A percentile compares a stretch with the other conserved stretches of the same genome.
Conservation (phyloP, 2,329 filamentous ascomycete species). For the Emmonsiellopsis sp. region DNA sequence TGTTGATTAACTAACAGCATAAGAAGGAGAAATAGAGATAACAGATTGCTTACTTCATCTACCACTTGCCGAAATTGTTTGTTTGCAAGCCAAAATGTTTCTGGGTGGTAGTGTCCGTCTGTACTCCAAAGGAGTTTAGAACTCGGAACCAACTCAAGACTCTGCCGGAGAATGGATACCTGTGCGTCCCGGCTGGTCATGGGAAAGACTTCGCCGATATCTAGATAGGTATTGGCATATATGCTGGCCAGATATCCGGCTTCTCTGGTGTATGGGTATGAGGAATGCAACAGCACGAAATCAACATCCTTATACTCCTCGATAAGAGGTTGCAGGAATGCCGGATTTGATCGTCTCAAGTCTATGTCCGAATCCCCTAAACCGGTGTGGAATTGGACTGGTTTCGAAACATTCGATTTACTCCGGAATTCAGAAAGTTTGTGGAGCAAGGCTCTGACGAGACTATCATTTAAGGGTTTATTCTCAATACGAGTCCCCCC, state of each 20-base stretch:
- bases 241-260: conserved; percentile 68
- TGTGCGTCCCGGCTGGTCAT: conserved; percentile 69
- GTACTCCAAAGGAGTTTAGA: conserved; percentile 73
- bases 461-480: conserved; percentile 57
- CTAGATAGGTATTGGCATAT: conserved; percentile 71
- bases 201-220: conserved; percentile 75
- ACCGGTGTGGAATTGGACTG: conserved; percentile 75
- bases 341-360: conserved; percentile 60
- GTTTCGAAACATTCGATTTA: conserved; percentile 47
- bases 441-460: conserved; percentile 56
- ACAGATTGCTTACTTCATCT: conserved; percentile 44
- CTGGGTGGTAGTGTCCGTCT: conserved; percentile 69
- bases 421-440: conserved; percentile 40
- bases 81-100: conserved; percentile 66
- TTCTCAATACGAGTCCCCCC: conserved; percentile 43
- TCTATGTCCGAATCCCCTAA: conserved; percentile 71
- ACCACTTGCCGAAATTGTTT: conserved; percentile 63
- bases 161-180: conserved; percentile 58
- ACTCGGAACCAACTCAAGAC: conserved; percentile 64
- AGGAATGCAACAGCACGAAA: conserved; percentile 68
- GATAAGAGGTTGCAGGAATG: conserved; percentile 65
- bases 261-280: conserved; percentile 73
- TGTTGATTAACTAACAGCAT: not conserved
- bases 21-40: not conserved
- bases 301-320: conserved; percentile 58